Conservation (phyloP, 2,329 filamentous ascomycete species). For the Eutypella sp. region DNA sequence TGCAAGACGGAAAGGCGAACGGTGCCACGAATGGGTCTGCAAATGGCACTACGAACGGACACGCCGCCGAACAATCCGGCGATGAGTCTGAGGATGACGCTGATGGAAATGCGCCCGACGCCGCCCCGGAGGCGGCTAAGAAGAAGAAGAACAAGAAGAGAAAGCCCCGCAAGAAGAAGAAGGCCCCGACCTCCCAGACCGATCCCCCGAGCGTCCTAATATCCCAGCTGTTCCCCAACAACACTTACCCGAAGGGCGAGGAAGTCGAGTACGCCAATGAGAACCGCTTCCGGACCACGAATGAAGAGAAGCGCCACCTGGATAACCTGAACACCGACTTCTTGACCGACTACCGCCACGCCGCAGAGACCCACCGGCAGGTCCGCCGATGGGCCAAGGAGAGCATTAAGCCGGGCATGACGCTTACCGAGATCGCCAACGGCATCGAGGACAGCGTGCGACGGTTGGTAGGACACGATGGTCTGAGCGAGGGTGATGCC, state of each 20-base stretch:
- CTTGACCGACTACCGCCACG: slow-evolving; percentile 74
- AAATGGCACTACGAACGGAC: slow-evolving; percentile 33
- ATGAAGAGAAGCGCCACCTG: slow-evolving; percentile 77
- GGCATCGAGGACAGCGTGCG: slow-evolving; percentile 83
- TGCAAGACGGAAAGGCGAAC: slow-evolving; percentile 30
- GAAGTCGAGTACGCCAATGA: slow-evolving; percentile 74
- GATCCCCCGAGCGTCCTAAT: slow-evolving; percentile 70
- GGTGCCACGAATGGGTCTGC: slow-evolving; percentile 30
- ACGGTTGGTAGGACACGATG: slow-evolving; percentile 69
- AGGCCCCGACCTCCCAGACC: slow-evolving; percentile 64
- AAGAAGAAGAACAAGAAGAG: slow-evolving; percentile 86
- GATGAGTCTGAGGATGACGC: slow-evolving; percentile 52
- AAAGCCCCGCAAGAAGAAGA: slow-evolving; percentile 67
- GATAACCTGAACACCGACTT: slow-evolving; percentile 78
- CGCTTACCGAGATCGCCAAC: slow-evolving; percentile 75
- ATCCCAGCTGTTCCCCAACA: slow-evolving; percentile 67
- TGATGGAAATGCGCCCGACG: slow-evolving; percentile 33
- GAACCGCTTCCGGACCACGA: slow-evolving; percentile 73
- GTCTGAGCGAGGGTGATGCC: slow-evolving; percentile 72
- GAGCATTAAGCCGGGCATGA: slow-evolving; percentile 75
- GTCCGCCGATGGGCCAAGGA: slow-evolving; percentile 79
- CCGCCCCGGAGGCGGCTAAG: slow-evolving; percentile 32
- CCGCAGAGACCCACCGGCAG: slow-evolving; percentile 83
- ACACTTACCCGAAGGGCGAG: slow-evolving; percentile 71
- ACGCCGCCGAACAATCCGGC: slow-evolving; percentile 37